Base-by-base conservation (phyloP, 2,329 filamentous ascomycete genomes). In the Nothopassalora personata region DNA sequence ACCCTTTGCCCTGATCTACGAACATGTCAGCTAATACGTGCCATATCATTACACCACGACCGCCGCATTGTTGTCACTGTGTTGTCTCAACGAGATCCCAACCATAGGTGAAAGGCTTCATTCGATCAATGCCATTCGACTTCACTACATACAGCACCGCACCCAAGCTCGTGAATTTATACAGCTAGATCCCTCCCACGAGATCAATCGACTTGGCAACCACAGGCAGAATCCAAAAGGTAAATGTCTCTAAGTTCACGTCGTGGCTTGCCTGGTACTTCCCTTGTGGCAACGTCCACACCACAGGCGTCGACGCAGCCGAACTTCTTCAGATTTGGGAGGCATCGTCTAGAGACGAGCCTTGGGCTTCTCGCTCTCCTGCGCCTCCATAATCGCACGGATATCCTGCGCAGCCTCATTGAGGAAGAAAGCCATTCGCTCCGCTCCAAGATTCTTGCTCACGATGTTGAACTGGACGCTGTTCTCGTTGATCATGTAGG, bases 401-500 rank as follows among this genome's bases (percentile, higher is more conserved):
- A 99, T 86, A 65, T 99, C 94, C 62, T 86, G 83, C 1, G 93
- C 94, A 0, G 94, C 93, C 78, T 99, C 94, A 71, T 91, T 95
- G 66, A 99, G 80, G 78, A 91, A 99, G 81, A 93, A 90, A 77
- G 90, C 94, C 93, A 99, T 96, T 67, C 89, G 87, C 70, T 94
- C 86, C 71, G 88, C 90, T 48, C 93, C 94, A 53, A 97, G 80
- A 58, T 89, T 86, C 83, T 97, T 99, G 74, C 89, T 94, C 65
- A 96, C 92, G 67, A 99, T 86, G 78, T 99, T 99, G 81, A 99
- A 97, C 83, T 97, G 94, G 64, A 99, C 83, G 75, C 91, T 96
- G 76, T 97, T 96, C 82, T 97, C 93, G 74, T 99, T 99, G 75
- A 99, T 97, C 94, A 99, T 99, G 75, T 99, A 99, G 43, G 94